phyloP scores from a whole-genome alignment of 768 basidiomycete species.

The Naganishia onofrii region DNA sequence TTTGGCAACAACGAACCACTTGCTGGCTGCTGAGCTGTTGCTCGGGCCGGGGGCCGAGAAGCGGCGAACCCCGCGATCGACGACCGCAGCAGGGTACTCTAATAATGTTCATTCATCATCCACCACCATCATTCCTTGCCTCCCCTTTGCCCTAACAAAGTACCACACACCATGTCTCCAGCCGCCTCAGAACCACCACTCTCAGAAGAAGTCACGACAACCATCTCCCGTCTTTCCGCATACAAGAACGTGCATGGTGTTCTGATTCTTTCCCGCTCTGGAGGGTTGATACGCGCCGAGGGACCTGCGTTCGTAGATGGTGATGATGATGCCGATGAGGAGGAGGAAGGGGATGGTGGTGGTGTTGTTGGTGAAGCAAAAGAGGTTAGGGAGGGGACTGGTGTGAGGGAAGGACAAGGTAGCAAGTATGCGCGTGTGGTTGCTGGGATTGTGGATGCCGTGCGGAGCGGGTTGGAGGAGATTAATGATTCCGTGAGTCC shows the following conservation, averaged over 20 bases:
- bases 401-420: constrained; percentile 40
- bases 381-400: not conserved
- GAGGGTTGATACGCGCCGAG: constrained; percentile 69
- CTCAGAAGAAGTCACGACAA: constrained; percentile 61
- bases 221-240: constrained; percentile 68
- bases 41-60: no score
- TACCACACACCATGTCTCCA: not conserved
- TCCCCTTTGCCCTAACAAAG: no score
- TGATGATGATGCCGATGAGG: not conserved
- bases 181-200: not conserved
- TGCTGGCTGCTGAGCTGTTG: no score
- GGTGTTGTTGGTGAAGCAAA: no score
- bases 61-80: no score
- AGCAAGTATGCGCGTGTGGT: constrained; percentile 46
- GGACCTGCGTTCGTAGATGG: constrained; percentile 44
- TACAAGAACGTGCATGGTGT: constrained; percentile 85
- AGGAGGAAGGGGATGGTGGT: not conserved
- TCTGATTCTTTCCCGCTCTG: constrained; percentile 67
- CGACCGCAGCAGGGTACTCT: no score
- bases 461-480: constrained; percentile 75
- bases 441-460: constrained; percentile 68
- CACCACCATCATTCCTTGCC: no score
- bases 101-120: no score
- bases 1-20: no score
- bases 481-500: constrained; percentile 62